Base-by-base conservation (phyloP, 805 yeast species). In the Candida maris region DNA sequence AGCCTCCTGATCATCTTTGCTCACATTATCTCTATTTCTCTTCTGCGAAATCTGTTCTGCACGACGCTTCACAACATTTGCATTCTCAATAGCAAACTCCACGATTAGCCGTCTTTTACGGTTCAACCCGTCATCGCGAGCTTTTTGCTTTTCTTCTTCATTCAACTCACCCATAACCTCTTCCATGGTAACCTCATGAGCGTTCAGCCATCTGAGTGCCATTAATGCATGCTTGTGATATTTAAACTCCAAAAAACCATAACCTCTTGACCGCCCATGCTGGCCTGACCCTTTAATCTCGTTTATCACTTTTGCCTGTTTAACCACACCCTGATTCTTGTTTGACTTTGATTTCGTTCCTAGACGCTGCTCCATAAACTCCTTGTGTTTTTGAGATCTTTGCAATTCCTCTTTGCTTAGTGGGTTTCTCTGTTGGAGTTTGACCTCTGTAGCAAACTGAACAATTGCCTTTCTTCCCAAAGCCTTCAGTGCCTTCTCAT, bases 151-250 rank as follows among this genome's bases (percentile, higher is more conserved):
- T 52, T 84, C 89, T 32, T 83, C 87, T 3, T 79, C 87, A 21
- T 68, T 64, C 39, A 83, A 57, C n/a, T 91, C 89, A 45, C 73
- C 85, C 15, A 72, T 41, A 27, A 87, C 73, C 60, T 89, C 97
- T 7, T 71, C 77, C 22, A 61, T 61, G 0, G 85, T 65, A 5
- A 93, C 95, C 54, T 77, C 81, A 57, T 91, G 96, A 6, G 95
- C 96, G 60, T 93, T 93, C 59, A 93, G 71, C 96, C 96, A 93
- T 69, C 98, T 79, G 38, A 93, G 74, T 2, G 95, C 97, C 97
- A 88, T 89, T 48, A 93, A 71, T 1, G 98, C 97, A 45, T 81
- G 60, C 61, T 83, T 84, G 61, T 93, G 98, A 61, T 89, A 95
- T 62, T 88, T 79, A 61, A 73, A 88, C 64, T 93, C 97, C 30